Base-by-base conservation (phyloP, 768 basidiomycete species). In the Gloeophyllum trabeum region DNA sequence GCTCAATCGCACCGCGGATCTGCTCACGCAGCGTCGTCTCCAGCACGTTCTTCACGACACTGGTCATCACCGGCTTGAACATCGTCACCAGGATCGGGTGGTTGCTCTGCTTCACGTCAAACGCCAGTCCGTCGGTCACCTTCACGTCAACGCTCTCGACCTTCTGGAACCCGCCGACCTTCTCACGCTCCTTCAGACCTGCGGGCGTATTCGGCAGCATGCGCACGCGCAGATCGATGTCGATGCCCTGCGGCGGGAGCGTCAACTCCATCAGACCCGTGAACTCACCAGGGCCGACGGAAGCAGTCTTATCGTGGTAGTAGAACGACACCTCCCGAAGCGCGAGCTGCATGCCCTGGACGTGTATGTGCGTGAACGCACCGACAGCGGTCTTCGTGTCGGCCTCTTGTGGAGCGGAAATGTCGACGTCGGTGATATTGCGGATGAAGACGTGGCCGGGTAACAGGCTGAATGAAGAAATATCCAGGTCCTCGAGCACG, bases 361-460 rank as follows among this genome's bases (percentile, higher is more conserved):
- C 59, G 39, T 71, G 74, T 30, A 84, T 65, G 35, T 80, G 79
- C 0, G 80, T 84, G 44, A 81, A 66, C 0, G 79, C 67, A 35
- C 81, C 80, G 23, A 83, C 55, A 1, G 73, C 58, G 3, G 76
- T 76, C 38, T 59, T 66, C 0, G 72, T 59, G 6, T 56, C 51
- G 3, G 63, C 53, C 14, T 51, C 52, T 0, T 54, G 48, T 1
- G 67, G 61, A 0, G 71, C 67, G 3, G 65, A 61, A 49, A 82
- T 73, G 48, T 75, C 74, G 43, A 74, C 56, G 43, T 75, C 70
- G 21, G 80, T 81, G 53, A 81, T 79, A 51, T 83, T 81, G 44
- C 81, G 76, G 25, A 85, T 71, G 56, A 75, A 81, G 5, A 76
- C 74, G 39, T 81, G 79, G 0, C 81, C 80, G 0, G 83, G 83